phyloP scores from a whole-genome alignment of 225 moss, liverwort and hornwort species.

The Neckera pumila region DNA sequence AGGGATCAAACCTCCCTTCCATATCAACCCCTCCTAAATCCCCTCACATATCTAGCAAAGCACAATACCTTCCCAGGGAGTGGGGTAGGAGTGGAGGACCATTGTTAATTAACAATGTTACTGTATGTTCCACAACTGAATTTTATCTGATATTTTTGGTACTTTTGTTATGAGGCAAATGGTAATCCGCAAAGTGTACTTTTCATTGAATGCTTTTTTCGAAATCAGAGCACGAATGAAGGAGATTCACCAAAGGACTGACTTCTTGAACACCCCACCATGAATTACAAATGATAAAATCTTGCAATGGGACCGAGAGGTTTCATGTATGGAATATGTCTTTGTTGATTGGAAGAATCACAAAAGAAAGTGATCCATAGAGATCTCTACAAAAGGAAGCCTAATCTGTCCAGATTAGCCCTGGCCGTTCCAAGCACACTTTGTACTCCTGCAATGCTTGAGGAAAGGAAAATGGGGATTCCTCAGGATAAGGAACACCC shows the following conservation, averaged over 20 bases:
- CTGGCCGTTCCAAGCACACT: neutral
- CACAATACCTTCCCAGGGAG: neutral
- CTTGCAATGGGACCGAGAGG: neutral
- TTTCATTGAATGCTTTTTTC: neutral
- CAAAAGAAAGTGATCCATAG: constrained; percentile 3
- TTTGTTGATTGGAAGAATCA: constrained; percentile 10
- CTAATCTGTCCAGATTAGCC: neutral
- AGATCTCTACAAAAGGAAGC: neutral
- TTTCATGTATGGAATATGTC: neutral
- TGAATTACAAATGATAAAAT: neutral
- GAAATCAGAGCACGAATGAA: neutral
- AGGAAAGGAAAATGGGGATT: neutral
- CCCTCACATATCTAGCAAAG: neutral
- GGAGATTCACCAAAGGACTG: neutral
- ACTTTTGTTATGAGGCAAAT: neutral
- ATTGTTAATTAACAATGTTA: neutral
- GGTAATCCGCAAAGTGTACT: neutral
- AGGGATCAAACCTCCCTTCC: neutral
- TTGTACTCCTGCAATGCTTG: neutral
- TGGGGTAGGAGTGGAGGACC: neutral
- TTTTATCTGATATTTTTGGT: neutral
- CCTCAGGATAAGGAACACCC: neutral
- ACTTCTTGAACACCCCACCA: neutral
- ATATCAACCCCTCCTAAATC: too few relatives aligned
- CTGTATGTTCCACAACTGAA: neutral